Evolutionary conservation across 306 rosid species (phyloP).

Genomic region (Corylus avellana): DNA sequence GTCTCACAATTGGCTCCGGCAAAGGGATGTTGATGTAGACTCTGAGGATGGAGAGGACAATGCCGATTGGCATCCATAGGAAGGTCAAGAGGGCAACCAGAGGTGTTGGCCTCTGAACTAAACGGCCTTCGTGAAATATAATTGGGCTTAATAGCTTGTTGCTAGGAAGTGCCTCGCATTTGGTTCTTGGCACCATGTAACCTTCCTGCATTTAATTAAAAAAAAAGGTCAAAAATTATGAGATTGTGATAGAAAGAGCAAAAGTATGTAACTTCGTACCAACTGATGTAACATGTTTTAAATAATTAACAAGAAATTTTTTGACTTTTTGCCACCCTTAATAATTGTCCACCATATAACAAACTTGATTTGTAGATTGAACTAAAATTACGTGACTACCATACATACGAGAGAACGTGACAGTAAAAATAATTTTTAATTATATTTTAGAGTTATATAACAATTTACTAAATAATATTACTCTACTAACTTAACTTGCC

Average conservation of each 20-base stretch:
- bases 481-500: background rate
- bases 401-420: background rate
- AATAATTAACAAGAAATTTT: too few species aligned
- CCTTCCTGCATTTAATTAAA: constrained; percentile 60
- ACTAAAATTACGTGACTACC: too few species aligned
- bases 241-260: too few species aligned
- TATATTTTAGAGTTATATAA: too few species aligned
- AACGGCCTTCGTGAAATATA: constrained; percentile 89
- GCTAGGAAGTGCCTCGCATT: constrained; percentile 66
- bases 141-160: constrained; percentile 74
- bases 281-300: too few species aligned
- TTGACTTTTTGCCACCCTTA: background rate
- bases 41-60: constrained; percentile 68
- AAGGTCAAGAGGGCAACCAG: constrained; percentile 61
- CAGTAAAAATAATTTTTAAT: too few species aligned
- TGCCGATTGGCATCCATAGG: constrained; percentile 84
- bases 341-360: too few species aligned
- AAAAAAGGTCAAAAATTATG: background rate
- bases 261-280: too few species aligned
- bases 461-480: too few species aligned
- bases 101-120: constrained; percentile 87
- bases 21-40: constrained; percentile 75
- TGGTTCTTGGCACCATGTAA: constrained; percentile 67
- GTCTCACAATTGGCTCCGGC: constrained; percentile 68
- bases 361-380: too few species aligned